Evolutionary conservation across 805 yeast genomes (phyloP).

Genomic region (Spathaspora passalidarum): DNA sequence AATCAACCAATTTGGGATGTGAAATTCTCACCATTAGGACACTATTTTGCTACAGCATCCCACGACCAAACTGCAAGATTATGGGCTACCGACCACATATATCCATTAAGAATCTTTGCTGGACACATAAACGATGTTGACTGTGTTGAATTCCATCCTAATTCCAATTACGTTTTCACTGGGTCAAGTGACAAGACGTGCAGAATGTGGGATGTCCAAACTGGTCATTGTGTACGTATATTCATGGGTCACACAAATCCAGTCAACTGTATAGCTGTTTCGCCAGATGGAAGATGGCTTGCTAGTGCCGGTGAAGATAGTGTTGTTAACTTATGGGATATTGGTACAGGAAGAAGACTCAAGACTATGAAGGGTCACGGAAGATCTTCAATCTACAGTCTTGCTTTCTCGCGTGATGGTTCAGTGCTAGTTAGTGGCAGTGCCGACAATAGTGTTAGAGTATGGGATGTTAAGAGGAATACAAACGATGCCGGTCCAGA

Average conservation of each 20-base stretch:
- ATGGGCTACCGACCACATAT: constrained; percentile 98
- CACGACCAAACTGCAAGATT: constrained; percentile 96
- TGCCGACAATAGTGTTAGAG: constrained; percentile 88
- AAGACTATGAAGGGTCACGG: constrained; percentile 97
- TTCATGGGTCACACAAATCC: constrained; percentile 94
- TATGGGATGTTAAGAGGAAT: constrained; percentile 91
- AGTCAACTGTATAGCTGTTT: constrained; percentile 77
- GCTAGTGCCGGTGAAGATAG: constrained; percentile 96
- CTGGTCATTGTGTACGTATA: constrained; percentile 86
- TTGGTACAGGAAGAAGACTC: constrained; percentile 83
- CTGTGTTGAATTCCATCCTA: constrained; percentile 92
- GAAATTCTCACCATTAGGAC: constrained; percentile 89
- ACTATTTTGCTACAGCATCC: constrained; percentile 96
- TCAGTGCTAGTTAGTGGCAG: constrained; percentile 87
- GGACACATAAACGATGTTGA: constrained; percentile 98
- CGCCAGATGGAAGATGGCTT: constrained; percentile 96
- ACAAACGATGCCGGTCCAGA: constrained; percentile 75
- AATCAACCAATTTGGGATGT: constrained; percentile 98
- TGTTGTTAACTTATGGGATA: constrained; percentile 87
- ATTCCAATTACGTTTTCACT: constrained; percentile 89
- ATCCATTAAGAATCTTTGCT: constrained; percentile 92
- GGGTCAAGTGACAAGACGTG: constrained; percentile 95
- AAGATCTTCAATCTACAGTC: constrained; percentile 75
- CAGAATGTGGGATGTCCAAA: constrained; percentile 95
- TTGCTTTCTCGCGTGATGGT: constrained; percentile 84